A percentile compares a stretch with the other conserved stretches of the same genome.
Conservation (phyloP, 768 basidiomycete genomes). For the Psilocybe tampanensis region DNA sequence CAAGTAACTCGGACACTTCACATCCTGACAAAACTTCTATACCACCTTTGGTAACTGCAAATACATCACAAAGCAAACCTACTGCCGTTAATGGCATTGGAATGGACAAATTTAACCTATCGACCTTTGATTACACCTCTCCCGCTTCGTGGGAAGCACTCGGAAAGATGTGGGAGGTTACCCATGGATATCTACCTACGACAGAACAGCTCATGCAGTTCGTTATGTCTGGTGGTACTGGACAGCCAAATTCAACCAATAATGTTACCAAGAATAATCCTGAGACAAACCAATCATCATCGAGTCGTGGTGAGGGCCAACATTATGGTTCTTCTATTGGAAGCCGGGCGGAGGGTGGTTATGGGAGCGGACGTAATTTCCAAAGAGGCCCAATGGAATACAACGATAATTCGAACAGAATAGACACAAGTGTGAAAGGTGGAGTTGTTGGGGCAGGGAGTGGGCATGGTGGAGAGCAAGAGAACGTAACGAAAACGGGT, state of each 20-base stretch:
- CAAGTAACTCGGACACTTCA: constrained; percentile 40
- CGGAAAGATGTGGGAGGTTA: constrained; percentile 75
- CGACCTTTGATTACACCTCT: constrained; percentile 72
- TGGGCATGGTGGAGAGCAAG: constrained; percentile 5
- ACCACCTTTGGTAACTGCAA: constrained; percentile 55
- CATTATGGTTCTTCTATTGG: constrained; percentile 35
- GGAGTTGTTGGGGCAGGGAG: constrained; percentile 31
- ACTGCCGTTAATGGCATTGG: constrained; percentile 46
- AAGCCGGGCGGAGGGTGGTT: constrained; percentile 41
- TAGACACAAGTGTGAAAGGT: constrained; percentile 65
- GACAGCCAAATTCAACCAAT: constrained; percentile 11
- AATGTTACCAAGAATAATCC: not conserved
- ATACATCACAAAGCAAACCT: constrained; percentile 56
- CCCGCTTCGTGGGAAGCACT: constrained; percentile 81
- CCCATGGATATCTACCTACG: constrained; percentile 67
- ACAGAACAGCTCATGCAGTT: constrained; percentile 81
- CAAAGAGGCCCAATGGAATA: constrained; percentile 28
- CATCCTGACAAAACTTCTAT: constrained; percentile 46
- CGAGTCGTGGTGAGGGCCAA: constrained; percentile 33
- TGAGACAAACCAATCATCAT: constrained; percentile 6
- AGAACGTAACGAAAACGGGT: not conserved
- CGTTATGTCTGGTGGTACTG: constrained; percentile 44
- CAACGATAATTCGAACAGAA: constrained; percentile 36
- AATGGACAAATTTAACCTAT: constrained; percentile 69
- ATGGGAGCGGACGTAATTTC: constrained; percentile 53